Base-by-base conservation (phyloP, 129 eudicot species). In the Cynara cardunculus region DNA sequence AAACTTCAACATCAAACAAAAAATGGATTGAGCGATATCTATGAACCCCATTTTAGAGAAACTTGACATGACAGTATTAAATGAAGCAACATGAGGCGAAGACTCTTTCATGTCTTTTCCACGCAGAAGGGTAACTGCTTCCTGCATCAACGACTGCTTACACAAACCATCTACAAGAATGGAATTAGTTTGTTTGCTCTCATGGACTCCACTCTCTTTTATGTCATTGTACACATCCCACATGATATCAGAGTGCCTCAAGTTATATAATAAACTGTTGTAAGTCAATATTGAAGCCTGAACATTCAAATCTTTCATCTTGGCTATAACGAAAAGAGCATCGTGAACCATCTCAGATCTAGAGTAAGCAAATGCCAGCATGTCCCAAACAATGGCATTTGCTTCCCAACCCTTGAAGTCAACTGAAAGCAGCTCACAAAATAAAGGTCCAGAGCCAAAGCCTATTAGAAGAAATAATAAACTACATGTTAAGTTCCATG, bases 341-440 rank as follows among this genome's bases (percentile, higher is more conserved):
- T 92, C 98, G 25, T 86, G 87, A 21, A 92, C 87, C 98, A 92
- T 90, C 78, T 85, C 87, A n/a, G 82, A 84, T 84, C 87, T 83
- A 73, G 96, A 89, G 78, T 94, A 94, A 56, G 88, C 88, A 82
- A 92, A 90, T 27, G 97, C 94, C 87, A 94, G 73, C 89, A 90
- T 86, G 69, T 94, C 97, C 98, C 94, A 94, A 72, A 94, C 94
- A 53, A 89, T 46, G 78, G 74, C 86, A 70, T 78, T 90, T 69
- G 89, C 74, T 64, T 88, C 80, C 92, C 89, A 86, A 68, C 66
- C 78, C 78, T 62, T 81, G 76, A 92, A 94, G 83, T 78, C 28
- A 19, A 74, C 70, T 18, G 71, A 80, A 86, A 94, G 97, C 71
- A 90, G 82, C 74, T 86, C 92, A 84, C 91, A 92, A 24, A 90